These are phyloP conservation scores for Aurinia saxatilis DNA, from an alignment of 345 rosid genomes.

Conservation along the genomic window DNA sequence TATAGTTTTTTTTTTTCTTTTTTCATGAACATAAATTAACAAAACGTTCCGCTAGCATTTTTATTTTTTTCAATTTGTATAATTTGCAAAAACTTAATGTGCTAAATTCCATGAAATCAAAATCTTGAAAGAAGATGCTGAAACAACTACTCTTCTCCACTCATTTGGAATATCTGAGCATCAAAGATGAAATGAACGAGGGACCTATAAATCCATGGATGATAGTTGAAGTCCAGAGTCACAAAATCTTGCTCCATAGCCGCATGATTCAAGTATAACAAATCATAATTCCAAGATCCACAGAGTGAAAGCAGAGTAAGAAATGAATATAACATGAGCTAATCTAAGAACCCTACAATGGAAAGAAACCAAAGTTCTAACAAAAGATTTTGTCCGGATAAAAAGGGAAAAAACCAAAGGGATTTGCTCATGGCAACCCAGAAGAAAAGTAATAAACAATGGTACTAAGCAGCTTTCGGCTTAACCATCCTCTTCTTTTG, in stretches of 20 bases:
- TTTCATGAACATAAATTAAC: too few species aligned
- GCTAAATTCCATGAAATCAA: too few species aligned
- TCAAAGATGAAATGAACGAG: neutral
- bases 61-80: too few species aligned
- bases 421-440: too few species aligned
- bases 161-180: too few species aligned
- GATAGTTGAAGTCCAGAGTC: neutral
- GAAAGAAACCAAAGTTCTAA: slow-evolving; percentile 1
- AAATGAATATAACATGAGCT: neutral
- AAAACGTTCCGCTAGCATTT: too few species aligned
- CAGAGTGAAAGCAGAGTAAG: neutral
- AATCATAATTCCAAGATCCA: slow-evolving; percentile 15
- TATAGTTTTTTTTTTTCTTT: too few species aligned
- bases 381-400: neutral
- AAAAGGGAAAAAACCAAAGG: neutral
- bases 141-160: too few species aligned
- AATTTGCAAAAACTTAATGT: too few species aligned
- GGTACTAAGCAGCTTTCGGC: slow-evolving; percentile 40
- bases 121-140: too few species aligned
- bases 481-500: slow-evolving; percentile 57
- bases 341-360: slow-evolving; percentile 18
- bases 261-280: neutral
- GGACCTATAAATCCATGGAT: too few species aligned
- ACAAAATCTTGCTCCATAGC: neutral
- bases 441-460: slow-evolving; percentile 6